Evolutionary conservation across 2,329 filamentous ascomycete genomes (phyloP).

Genomic region (Epichloe aotearoae): DNA sequence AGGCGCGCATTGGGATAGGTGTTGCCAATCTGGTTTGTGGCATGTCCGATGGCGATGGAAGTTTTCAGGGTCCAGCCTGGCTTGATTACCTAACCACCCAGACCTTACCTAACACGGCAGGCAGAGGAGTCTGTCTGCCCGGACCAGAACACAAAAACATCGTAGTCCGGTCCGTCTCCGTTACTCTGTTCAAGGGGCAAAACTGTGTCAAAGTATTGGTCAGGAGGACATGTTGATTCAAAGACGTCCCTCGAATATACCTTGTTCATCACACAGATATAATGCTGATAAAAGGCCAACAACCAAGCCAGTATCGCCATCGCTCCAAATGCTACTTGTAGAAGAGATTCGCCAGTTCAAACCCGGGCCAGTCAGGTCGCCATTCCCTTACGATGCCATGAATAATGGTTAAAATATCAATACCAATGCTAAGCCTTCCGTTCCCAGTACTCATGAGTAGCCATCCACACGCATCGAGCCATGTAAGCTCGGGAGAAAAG

Average conservation of each 20-base stretch:
- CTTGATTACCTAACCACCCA: neutral
- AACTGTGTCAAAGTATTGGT: too few relatives aligned
- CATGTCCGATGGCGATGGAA: neutral
- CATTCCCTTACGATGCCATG: neutral
- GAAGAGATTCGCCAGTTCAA: neutral
- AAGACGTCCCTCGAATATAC: neutral
- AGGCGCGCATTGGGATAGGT: constrained; percentile 4
- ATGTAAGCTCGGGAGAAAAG: too few relatives aligned
- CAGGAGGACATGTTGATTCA: too few relatives aligned
- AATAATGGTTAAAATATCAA: neutral
- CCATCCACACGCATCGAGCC: neutral
- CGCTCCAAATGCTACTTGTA: constrained; percentile 1
- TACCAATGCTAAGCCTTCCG: neutral
- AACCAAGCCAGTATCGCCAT: neutral
- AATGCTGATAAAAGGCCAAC: neutral
- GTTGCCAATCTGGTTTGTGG: neutral
- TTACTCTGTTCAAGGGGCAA: too few relatives aligned
- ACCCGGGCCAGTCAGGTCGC: neutral
- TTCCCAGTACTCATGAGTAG: neutral
- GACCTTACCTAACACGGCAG: too few relatives aligned
- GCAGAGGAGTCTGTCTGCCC: too few relatives aligned
- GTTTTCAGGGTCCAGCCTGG: neutral
- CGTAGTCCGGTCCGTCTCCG: too few relatives aligned
- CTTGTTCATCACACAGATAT: neutral
- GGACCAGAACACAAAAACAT: too few relatives aligned